Percentiles rank a stretch among this genome's conserved stretches.
Evolutionary conservation across 495 filamentous ascomycete species (phyloP).

Genomic region (Tuber umbilicatum): DNA sequence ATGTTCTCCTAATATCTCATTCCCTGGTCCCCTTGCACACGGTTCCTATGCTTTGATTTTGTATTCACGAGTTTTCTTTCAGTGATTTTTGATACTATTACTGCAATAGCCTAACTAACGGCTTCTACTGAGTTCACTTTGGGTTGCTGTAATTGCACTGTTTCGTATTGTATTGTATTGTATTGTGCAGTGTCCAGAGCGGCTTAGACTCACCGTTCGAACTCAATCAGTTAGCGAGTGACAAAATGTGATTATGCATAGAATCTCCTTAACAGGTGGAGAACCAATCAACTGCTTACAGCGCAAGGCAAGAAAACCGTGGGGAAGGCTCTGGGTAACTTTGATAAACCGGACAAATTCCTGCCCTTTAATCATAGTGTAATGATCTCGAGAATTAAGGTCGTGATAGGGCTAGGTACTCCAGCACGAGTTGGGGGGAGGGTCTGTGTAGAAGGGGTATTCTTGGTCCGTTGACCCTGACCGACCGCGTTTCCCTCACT

Average conservation of each 20-base stretch:
- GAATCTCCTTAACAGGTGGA: not conserved
- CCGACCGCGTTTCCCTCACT: not conserved
- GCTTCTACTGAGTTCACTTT: not conserved
- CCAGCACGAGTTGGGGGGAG: not conserved
- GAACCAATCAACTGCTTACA: not conserved
- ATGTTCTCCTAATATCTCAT: not conserved
- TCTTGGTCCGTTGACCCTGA: not conserved
- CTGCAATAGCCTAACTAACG: not conserved
- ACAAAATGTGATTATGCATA: not conserved
- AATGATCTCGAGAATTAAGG: not conserved
- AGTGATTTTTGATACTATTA: not conserved
- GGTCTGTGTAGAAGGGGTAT: not conserved
- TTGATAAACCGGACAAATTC: not conserved
- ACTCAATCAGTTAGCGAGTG: not conserved
- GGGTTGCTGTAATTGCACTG: not conserved
- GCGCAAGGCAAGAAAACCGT: not conserved
- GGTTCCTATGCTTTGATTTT: not conserved
- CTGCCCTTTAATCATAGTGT: not conserved
- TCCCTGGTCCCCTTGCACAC: not conserved
- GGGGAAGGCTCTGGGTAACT: not conserved
- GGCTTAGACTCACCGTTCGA: not conserved
- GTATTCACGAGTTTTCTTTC: not conserved
- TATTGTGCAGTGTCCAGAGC: not conserved
- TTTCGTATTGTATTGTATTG: not conserved
- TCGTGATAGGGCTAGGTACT: not conserved